phyloP scores from a whole-genome alignment of 768 basidiomycete species.

The Chlorophyllum brunneum region DNA sequence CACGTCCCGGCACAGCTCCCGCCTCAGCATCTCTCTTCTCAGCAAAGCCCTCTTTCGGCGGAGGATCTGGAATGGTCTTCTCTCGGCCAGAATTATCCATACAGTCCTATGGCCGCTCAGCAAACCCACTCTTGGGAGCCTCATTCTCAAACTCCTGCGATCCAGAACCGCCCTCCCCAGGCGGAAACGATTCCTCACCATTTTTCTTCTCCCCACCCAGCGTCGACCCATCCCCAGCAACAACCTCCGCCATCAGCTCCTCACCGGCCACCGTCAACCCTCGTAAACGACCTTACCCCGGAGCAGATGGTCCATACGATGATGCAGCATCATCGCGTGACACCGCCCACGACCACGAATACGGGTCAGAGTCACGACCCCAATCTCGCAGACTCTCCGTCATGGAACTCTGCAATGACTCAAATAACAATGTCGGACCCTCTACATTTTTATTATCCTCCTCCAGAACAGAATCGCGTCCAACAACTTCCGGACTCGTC shows the following conservation, averaged over 20 bases:
- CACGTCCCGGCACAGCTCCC: slow-evolving; percentile 70
- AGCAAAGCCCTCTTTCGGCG: slow-evolving; percentile 43
- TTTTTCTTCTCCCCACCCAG: slow-evolving; percentile 59
- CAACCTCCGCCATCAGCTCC: slow-evolving; percentile 25
- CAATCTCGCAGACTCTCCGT: slow-evolving; percentile 78
- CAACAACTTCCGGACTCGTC: slow-evolving; percentile 43
- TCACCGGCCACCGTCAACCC: slow-evolving; percentile 34
- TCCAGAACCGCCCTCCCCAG: slow-evolving; percentile 15
- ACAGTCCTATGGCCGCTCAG: slow-evolving; percentile 11
- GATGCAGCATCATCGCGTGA: slow-evolving; percentile 18
- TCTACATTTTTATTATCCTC: slow-evolving; percentile 24
- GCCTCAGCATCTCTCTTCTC: slow-evolving; percentile 62
- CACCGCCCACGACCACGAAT: slow-evolving; percentile 42
- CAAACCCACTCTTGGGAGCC: slow-evolving; percentile 9
- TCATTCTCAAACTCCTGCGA: slow-evolving; percentile 20
- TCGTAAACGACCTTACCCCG: slow-evolving; percentile 60
- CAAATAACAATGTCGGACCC: slow-evolving; percentile 18
- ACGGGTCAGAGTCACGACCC: slow-evolving; percentile 72
- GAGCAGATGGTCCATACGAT: slow-evolving; percentile 46
- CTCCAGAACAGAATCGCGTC: slow-evolving; percentile 22
- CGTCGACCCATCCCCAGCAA: slow-evolving; percentile 19
- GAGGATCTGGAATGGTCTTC: slow-evolving; percentile 51
- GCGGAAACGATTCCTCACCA: slow-evolving; percentile 51
- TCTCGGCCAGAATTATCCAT: slow-evolving; percentile 27
- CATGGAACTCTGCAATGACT: slow-evolving; percentile 87